phyloP scores from a whole-genome alignment of 106 monocot species.

The Amphibolis antarctica region DNA sequence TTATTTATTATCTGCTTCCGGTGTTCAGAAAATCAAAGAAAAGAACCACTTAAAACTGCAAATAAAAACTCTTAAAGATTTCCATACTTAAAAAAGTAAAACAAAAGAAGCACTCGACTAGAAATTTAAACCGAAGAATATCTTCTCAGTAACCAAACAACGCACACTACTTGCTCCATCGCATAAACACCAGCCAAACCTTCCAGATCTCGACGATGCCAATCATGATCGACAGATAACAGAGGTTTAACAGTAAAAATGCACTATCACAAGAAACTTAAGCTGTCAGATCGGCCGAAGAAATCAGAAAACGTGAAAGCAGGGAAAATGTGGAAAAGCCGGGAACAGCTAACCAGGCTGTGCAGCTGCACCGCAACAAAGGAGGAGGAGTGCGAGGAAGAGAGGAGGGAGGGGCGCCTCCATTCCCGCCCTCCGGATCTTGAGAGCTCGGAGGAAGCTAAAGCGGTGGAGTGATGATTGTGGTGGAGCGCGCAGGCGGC shows the following conservation, averaged over 20 bases:
- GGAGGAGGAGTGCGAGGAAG: background rate
- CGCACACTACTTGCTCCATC: background rate
- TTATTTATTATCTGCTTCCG: too few relatives aligned
- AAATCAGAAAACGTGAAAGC: background rate
- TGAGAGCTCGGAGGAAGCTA: too few relatives aligned
- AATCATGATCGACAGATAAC: background rate
- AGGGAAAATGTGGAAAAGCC: background rate
- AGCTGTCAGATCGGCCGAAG: too few relatives aligned
- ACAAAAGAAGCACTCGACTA: too few relatives aligned
- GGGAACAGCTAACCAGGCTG: conserved; percentile 3
- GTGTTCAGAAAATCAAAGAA: too few relatives aligned
- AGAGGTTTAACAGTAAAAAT: background rate
- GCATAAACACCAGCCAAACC: background rate
- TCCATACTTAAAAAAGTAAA: too few relatives aligned
- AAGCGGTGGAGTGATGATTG: too few relatives aligned
- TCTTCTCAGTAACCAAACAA: background rate
- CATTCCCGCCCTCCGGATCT: too few relatives aligned
- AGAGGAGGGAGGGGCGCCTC: background rate
- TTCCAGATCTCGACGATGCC: background rate
- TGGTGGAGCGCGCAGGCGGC: too few relatives aligned
- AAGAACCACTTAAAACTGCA: too few relatives aligned
- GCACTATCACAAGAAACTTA: background rate
- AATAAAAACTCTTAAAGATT: too few relatives aligned
- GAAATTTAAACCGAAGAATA: too few relatives aligned
- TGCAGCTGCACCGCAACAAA: background rate